phyloP scores from a whole-genome alignment of 306 rosid species.

The Abrus precatorius region DNA sequence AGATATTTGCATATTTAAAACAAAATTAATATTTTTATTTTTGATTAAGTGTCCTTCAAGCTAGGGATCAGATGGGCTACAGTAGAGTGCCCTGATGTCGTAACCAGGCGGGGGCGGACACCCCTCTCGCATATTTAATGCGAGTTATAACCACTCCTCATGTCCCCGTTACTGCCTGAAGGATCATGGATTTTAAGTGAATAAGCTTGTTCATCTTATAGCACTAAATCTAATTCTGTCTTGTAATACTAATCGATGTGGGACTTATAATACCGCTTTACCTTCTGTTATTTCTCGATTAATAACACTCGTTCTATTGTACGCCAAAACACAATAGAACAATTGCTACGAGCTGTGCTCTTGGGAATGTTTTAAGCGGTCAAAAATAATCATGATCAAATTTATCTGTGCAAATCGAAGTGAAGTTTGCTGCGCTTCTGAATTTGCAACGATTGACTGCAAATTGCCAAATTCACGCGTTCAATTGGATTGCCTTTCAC shows the following conservation, averaged over 20 bases:
- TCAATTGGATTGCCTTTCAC: neutral
- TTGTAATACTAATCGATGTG: slow-evolving; percentile 36
- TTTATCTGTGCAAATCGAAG: neutral
- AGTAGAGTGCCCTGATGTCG: slow-evolving; percentile 75
- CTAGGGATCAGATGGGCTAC: slow-evolving; percentile 74
- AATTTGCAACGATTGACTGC: neutral
- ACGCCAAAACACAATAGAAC: too few species aligned
- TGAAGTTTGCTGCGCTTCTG: neutral
- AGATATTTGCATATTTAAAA: neutral
- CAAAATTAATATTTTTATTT: neutral
- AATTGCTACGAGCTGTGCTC: neutral
- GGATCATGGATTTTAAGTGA: accelerated
- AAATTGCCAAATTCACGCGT: neutral
- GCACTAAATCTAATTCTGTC: neutral
- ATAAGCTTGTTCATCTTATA: neutral
- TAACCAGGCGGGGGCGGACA: slow-evolving; percentile 86
- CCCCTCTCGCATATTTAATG: slow-evolving; percentile 57
- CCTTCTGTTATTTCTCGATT: too few species aligned
- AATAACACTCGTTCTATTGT: too few species aligned
- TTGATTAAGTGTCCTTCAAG: slow-evolving; percentile 21
- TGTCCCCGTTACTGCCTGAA: slow-evolving; percentile 86
- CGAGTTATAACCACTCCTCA: slow-evolving; percentile 77
- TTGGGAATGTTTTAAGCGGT: neutral
- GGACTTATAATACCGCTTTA: slow-evolving; percentile 43
- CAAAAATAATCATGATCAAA: neutral